Conservation (phyloP, 208 protist genomes). For the Trypanosoma boissoni region DNA sequence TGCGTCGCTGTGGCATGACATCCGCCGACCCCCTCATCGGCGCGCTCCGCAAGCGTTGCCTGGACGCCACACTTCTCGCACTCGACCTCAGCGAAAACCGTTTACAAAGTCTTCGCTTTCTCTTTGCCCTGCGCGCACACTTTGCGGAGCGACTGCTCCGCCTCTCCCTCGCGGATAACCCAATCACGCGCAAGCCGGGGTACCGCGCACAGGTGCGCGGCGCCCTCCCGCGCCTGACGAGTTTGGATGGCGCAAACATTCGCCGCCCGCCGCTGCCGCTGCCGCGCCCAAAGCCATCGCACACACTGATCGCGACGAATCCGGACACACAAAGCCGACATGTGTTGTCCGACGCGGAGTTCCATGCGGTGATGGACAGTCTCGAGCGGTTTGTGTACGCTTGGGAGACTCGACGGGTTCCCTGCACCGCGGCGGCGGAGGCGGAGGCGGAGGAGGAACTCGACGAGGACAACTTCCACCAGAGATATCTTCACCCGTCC, state of each 20-base stretch:
- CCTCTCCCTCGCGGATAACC: constrained; percentile 67
- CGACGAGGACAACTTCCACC: constrained; percentile 79
- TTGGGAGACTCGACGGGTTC: constrained; percentile 73
- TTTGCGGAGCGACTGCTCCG: constrained; percentile 69
- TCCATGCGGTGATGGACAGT: constrained; percentile 46
- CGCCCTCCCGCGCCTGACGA: constrained; percentile 71
- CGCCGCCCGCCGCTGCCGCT: constrained; percentile 68
- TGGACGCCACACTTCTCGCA: constrained; percentile 51
- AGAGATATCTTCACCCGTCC: constrained; percentile 76
- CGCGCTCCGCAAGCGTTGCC: constrained; percentile 53
- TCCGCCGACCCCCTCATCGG: constrained; percentile 55
- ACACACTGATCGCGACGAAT: constrained; percentile 22
- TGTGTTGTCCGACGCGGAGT: constrained; percentile 14
- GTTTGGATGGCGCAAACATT: constrained; percentile 72
- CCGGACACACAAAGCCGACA: neutral
- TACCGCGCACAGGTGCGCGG: constrained; percentile 83
- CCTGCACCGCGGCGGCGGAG: constrained; percentile 37
- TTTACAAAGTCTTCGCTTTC: constrained; percentile 73
- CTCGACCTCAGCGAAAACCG: constrained; percentile 78
- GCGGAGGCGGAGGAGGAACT: constrained; percentile 52
- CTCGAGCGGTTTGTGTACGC: constrained; percentile 64
- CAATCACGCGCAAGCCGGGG: constrained; percentile 84
- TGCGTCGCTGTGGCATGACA: constrained; percentile 53
- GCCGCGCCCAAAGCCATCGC: constrained; percentile 49
- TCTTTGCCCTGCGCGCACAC: constrained; percentile 68